Evolutionary conservation across 257 asterid species (phyloP).

Genomic region (Gardenia jasminoides): DNA sequence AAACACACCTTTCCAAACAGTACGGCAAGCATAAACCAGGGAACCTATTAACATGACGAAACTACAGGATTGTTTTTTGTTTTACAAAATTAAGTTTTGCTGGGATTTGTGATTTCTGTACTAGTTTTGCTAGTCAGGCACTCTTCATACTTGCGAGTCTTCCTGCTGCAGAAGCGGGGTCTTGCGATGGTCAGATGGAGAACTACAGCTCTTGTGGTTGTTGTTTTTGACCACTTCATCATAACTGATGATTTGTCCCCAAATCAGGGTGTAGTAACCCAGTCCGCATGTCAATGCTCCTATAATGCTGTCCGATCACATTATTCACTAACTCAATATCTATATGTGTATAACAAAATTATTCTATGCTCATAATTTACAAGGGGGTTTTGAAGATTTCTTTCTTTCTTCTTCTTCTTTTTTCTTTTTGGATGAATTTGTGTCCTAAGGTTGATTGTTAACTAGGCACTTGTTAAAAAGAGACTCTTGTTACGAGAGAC

Average conservation of each 20-base stretch:
- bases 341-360: background rate
- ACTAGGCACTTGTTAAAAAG: no score
- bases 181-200: slow-evolving; percentile 27
- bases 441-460: no score
- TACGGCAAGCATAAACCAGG: slow-evolving; percentile 4
- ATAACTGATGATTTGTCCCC: slow-evolving; percentile 55
- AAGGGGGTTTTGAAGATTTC: no score
- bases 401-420: no score
- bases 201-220: background rate
- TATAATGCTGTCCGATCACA: slow-evolving; percentile 48
- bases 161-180: slow-evolving; percentile 47
- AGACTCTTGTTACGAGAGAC: no score
- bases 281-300: slow-evolving; percentile 65
- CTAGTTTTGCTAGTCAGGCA: no score
- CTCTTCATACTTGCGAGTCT: slow-evolving; percentile 36
- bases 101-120: background rate
- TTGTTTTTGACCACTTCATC: slow-evolving; percentile 2
- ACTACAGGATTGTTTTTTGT: background rate
- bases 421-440: no score
- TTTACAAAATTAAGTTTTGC: background rate
- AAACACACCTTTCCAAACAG: slow-evolving; percentile 24
- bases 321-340: background rate
- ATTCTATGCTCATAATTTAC: no score
- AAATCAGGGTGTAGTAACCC: slow-evolving; percentile 64
- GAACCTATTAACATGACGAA: background rate